Conservation (phyloP, 441 rosid genomes). For the Kokia cookei region DNA sequence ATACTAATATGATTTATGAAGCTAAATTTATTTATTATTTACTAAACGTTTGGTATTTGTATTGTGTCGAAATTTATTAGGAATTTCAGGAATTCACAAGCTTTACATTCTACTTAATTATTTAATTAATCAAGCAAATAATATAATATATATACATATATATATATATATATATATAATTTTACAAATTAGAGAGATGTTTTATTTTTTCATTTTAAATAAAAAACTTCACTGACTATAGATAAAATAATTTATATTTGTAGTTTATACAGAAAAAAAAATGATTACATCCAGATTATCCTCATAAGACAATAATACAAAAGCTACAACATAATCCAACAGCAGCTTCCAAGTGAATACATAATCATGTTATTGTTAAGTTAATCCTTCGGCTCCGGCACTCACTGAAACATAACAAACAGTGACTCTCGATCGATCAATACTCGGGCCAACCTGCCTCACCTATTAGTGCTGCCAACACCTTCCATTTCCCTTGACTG, state of each 20-base stretch:
- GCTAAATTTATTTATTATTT: neutral
- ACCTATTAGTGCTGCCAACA: constrained; percentile 39
- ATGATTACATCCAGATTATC: neutral
- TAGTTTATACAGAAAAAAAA: neutral
- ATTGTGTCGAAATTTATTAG: no score
- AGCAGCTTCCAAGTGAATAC: neutral
- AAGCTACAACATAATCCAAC: neutral
- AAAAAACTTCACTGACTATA: neutral
- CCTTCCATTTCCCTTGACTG: constrained; percentile 21
- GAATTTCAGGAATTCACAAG: neutral
- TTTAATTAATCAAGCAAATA: neutral
- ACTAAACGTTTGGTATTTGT: neutral
- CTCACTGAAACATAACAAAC: neutral
- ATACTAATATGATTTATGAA: neutral
- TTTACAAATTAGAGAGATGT: no score
- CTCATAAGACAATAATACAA: neutral
- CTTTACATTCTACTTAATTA: neutral
- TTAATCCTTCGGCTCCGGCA: neutral
- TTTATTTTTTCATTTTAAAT: no score
- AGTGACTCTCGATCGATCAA: neutral
- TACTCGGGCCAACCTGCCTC: neutral
- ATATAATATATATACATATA: no score
- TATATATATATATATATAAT: no score
- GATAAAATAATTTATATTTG: neutral
- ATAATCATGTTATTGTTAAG: neutral